Evolutionary conservation across 2,329 filamentous ascomycete species (phyloP).

Genomic region (Ceratocystis cacaofunesta): DNA sequence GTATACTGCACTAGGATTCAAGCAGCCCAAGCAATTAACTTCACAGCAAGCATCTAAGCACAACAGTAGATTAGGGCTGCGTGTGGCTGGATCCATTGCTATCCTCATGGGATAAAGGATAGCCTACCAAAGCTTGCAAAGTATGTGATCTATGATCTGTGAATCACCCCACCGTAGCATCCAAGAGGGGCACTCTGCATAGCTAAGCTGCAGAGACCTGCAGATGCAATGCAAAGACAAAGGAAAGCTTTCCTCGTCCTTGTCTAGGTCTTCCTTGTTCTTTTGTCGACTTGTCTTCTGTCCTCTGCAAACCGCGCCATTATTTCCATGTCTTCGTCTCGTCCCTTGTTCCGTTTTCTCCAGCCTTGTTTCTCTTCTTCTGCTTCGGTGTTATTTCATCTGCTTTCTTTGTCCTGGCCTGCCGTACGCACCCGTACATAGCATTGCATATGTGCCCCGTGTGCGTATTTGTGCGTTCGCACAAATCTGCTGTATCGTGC

Average conservation of each 20-base stretch:
- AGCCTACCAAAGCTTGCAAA: not conserved
- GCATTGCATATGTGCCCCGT: not conserved
- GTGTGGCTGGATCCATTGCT: no score
- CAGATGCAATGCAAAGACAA: conserved; percentile 3
- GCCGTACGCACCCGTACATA: not conserved
- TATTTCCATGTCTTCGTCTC: not conserved
- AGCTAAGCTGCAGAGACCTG: conserved; percentile 6
- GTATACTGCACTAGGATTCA: no score
- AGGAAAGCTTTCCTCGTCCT: not conserved
- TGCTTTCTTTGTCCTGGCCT: not conserved
- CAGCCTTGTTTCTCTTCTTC: not conserved
- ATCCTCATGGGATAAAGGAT: no score
- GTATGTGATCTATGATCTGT: conserved; percentile 3
- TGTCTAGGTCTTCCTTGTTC: not conserved
- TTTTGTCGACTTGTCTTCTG: not conserved
- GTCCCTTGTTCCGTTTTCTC: not conserved
- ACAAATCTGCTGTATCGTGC: no score
- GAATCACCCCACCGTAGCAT: conserved; percentile 15
- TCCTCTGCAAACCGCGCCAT: not conserved
- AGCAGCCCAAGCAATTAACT: no score
- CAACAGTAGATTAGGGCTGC: no score
- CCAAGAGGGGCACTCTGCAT: conserved; percentile 11
- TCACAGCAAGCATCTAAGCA: no score
- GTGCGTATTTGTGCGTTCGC: not conserved
- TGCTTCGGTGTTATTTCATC: not conserved